Percentiles rank a stretch among this genome's conserved stretches.
These are phyloP conservation scores for Gossypium schwendimanii DNA, from an alignment of 441 rosid genomes.

Conservation along the genomic window DNA sequence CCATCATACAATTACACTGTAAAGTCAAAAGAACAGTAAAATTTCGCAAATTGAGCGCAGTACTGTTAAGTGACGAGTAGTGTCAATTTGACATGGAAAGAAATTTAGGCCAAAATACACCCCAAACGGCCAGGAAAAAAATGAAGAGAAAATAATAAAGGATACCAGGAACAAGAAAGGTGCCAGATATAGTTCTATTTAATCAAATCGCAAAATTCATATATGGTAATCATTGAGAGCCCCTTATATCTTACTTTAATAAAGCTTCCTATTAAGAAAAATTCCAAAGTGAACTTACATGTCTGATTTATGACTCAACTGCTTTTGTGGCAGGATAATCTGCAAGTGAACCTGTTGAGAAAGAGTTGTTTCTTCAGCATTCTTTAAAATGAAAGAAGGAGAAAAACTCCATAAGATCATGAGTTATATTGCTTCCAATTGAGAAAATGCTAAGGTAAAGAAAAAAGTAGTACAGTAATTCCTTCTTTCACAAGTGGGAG, in stretches of 20 bases:
- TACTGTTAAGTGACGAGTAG: too few relatives aligned
- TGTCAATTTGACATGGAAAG: too few relatives aligned
- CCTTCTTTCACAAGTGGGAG: conserved; percentile 73
- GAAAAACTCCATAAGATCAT: conserved; percentile 3
- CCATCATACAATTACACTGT: conserved; percentile 18
- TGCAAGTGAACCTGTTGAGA: conserved; percentile 25
- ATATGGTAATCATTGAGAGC: not conserved
- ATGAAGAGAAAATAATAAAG: not conserved
- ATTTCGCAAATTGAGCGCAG: too few relatives aligned
- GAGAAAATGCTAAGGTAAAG: conserved; percentile 3
- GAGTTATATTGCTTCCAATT: not conserved
- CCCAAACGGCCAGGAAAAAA: not conserved
- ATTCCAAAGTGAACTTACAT: conserved; percentile 44
- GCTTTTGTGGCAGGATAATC: conserved; percentile 80
- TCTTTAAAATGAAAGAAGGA: not conserved
- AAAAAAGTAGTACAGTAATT: conserved; percentile 13
- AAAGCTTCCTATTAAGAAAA: not conserved
- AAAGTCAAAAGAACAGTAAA: not conserved
- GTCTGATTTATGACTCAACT: conserved; percentile 83
- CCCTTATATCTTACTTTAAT: not conserved
- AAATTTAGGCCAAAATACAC: too few relatives aligned
- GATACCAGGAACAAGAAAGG: not conserved
- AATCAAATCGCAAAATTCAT: not conserved
- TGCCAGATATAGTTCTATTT: not conserved
- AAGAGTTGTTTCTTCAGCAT: not conserved